Base-by-base conservation (phyloP, 2,329 filamentous ascomycete species). In the Aspergillus uvarum region DNA sequence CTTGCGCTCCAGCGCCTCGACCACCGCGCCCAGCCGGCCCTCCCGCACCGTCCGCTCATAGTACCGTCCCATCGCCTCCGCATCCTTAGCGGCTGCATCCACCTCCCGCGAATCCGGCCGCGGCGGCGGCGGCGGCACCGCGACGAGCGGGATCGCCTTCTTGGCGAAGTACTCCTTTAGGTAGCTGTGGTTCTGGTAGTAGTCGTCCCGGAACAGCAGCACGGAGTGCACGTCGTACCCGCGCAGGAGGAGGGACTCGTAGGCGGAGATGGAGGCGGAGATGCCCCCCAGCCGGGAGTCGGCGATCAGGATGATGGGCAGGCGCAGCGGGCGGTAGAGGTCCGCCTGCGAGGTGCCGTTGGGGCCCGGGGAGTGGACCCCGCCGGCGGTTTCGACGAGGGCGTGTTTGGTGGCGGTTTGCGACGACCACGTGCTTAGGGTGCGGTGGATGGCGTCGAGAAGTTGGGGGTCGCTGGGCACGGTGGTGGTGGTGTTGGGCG, bases 361-460 rank as follows among this genome's bases (percentile, higher is more conserved):
- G 0, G 91, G 91, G 0, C 85, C 85, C 0, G 91, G 91, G 0
- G 90, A 94, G 62, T 94, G 87, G 0, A 94, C 89, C 0, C 91
- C 91, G 0, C 91, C 91, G 1, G 91, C 91, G 1, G 91, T 95
- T 72, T 96, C 91, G 50, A 95, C 80, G 51, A 96, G 82, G 1
- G 90, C 77, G 74, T 88, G 85, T n/a, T 84, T 84, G 50, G 78
- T 66, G 54, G 68, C 70, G 51, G 60, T 69, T 57, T 29, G 79
- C 70, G 26, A 29, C 7, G 26, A 29, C 66, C 75, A 73, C 54
- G 65, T 64, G 21, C 74, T 70, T 21, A 82, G 71, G 5, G 79
- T 75, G 38, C 76, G 70, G 51, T 81, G 77, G 32, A 88, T 79
- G 7, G 77, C 75, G 2, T 74, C 68, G 4, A 87, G 70, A 1